Evolutionary conservation across 2,329 filamentous ascomycete species (phyloP).

Genomic region (Fusarium austroafricanum): DNA sequence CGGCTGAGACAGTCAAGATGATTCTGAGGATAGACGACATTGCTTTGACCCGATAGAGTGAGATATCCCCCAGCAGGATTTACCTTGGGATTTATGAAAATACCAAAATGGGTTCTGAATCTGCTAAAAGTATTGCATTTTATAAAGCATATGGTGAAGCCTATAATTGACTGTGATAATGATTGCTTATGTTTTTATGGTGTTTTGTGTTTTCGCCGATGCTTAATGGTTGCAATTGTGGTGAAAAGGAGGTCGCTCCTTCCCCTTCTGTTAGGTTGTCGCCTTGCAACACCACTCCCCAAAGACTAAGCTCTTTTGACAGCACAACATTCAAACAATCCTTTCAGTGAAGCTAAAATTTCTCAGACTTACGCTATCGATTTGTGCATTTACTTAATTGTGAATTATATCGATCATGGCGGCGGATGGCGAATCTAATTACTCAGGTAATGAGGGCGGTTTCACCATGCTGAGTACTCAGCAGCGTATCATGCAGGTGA

Average conservation of each 20-base stretch:
- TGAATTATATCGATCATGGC: constrained; percentile 22
- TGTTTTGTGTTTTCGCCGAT: background rate
- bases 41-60: constrained; percentile 68
- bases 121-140: constrained; percentile 39
- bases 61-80: constrained; percentile 47
- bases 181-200: background rate
- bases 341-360: background rate
- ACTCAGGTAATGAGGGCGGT: constrained; percentile 33
- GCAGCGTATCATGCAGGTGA: constrained; percentile 45
- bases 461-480: constrained; percentile 44
- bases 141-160: constrained; percentile 23
- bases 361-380: background rate
- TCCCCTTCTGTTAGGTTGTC: background rate
- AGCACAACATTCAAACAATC: background rate
- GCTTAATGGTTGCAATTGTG: background rate
- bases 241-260: constrained; percentile 12
- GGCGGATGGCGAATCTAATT: constrained; percentile 23
- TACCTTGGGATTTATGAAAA: constrained; percentile 52
- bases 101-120: constrained; percentile 48
- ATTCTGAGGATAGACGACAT: constrained; percentile 76
- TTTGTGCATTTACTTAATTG: background rate
- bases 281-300: background rate
- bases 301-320: background rate
- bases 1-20: constrained; percentile 99
- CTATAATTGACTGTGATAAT: constrained; percentile 15